Evolutionary conservation across 2,329 filamentous ascomycete genomes (phyloP).

Genomic region (Aulographum hederae): DNA sequence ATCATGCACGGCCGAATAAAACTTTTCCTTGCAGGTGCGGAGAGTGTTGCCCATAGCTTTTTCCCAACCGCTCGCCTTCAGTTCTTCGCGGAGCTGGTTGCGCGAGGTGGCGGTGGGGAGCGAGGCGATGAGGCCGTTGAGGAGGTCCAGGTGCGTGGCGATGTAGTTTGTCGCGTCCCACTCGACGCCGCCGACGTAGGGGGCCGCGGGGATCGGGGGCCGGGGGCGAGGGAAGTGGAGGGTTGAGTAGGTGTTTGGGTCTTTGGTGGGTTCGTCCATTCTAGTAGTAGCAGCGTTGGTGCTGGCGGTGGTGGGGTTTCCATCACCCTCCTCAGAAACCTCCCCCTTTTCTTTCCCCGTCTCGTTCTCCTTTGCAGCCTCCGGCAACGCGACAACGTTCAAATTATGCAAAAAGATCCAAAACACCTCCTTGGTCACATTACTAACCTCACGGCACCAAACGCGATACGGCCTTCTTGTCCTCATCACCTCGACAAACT

Average conservation of each 20-base stretch:
- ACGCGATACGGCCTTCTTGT: constrained; percentile 74
- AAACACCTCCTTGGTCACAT: constrained; percentile 94
- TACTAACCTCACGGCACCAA: constrained; percentile 84
- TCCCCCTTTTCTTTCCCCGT: constrained; percentile 2
- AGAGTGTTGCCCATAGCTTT: constrained; percentile 71
- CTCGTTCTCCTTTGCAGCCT: constrained; percentile 4
- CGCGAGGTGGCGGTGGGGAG: constrained; percentile 51
- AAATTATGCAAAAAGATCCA: constrained; percentile 97
- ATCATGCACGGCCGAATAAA: constrained; percentile 83
- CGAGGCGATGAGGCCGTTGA: constrained; percentile 79
- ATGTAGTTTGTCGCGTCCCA: constrained; percentile 98
- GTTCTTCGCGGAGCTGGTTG: constrained; percentile 58
- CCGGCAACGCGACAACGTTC: constrained; percentile 59
- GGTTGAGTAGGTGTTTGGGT: constrained; percentile 26
- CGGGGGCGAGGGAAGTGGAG: constrained; percentile 70
- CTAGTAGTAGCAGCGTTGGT: no score
- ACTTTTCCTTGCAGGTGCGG: constrained; percentile 91
- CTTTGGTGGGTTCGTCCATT: background rate
- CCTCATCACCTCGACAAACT: constrained; percentile 81
- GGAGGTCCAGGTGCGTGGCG: constrained; percentile 75
- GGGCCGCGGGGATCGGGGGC: constrained; percentile 80
- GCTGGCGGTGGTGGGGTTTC: background rate
- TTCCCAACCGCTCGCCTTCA: constrained; percentile 77
- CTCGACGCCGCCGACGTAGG: constrained; percentile 92
- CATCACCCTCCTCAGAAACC: constrained; percentile 6